phyloP scores from a whole-genome alignment of 371 early-diverging fungal genomes.

The Circinella umbellata region DNA sequence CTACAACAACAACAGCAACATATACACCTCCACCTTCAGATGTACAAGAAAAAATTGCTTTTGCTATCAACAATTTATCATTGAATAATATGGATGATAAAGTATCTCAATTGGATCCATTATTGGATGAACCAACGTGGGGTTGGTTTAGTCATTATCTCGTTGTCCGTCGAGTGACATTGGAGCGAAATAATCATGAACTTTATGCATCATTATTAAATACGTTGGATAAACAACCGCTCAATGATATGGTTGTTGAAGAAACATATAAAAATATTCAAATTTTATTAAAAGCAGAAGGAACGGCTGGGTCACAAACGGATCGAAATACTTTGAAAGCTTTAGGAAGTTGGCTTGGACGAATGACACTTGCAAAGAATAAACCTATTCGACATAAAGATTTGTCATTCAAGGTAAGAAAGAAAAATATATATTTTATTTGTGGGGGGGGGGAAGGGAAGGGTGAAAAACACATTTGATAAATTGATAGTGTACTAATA shows the following conservation, averaged over 20 bases:
- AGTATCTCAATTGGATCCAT: slow-evolving; percentile 76
- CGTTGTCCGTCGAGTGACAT: slow-evolving; percentile 90
- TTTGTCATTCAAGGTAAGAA: slow-evolving; percentile 83
- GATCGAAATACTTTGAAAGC: slow-evolving; percentile 92
- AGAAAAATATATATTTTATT: neutral
- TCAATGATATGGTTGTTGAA: slow-evolving; percentile 75
- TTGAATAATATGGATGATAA: slow-evolving; percentile 83
- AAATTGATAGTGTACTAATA: no score
- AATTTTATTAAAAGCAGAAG: slow-evolving; percentile 85
- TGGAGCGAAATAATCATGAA: slow-evolving; percentile 93
- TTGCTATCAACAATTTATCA: slow-evolving; percentile 95
- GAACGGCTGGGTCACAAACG: slow-evolving; percentile 80
- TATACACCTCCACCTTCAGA: slow-evolving; percentile 61
- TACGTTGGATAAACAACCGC: slow-evolving; percentile 56
- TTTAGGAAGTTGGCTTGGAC: slow-evolving; percentile 97
- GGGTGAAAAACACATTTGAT: no score
- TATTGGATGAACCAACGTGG: slow-evolving; percentile 69
- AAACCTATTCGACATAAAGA: slow-evolving; percentile 94
- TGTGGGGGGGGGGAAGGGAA: no score
- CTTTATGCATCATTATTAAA: slow-evolving; percentile 84
- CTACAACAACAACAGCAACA: neutral
- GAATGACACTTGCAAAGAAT: slow-evolving; percentile 89
- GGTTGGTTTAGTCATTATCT: slow-evolving; percentile 93
- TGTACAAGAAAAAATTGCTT: slow-evolving; percentile 90
- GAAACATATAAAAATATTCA: slow-evolving; percentile 89